Evolutionary conservation across 139 green algal genomes (phyloP).

Genomic region (Pseudopediastrum boryanum): DNA sequence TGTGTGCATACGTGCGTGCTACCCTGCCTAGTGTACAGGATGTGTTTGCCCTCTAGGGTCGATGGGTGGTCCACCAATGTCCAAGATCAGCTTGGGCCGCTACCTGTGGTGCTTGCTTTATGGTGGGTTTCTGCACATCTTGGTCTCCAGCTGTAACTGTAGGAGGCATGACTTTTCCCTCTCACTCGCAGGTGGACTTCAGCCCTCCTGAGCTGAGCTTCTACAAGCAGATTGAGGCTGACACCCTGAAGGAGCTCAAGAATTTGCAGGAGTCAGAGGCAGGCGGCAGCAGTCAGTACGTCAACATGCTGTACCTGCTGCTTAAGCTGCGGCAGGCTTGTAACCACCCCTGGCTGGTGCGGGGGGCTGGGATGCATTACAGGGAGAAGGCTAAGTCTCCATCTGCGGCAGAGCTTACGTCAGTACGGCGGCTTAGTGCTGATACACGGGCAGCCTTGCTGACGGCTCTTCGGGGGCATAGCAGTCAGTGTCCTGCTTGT

Average conservation of each 20-base stretch:
- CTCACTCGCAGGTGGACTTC: no score
- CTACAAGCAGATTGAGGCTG: slow-evolving; percentile 59
- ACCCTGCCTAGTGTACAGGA: no score
- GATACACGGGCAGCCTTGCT: slow-evolving; percentile 51
- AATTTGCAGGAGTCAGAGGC: slow-evolving; percentile 18
- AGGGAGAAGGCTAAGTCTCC: neutral
- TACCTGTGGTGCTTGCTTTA: no score
- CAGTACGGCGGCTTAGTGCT: slow-evolving; percentile 53
- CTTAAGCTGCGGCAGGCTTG: slow-evolving; percentile 91
- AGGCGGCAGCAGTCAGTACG: slow-evolving; percentile 64
- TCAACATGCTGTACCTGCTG: slow-evolving; percentile 87
- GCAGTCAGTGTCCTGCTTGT: slow-evolving; percentile 64
- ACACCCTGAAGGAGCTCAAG: neutral
- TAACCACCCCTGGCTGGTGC: slow-evolving; percentile 86
- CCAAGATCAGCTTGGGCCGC: no score
- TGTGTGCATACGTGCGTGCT: no score
- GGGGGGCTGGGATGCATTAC: neutral
- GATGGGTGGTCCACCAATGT: no score
- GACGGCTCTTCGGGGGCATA: slow-evolving; percentile 8
- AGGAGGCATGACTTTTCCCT: no score
- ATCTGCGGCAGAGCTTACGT: slow-evolving; percentile 52
- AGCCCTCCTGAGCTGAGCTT: slow-evolving; percentile 55
- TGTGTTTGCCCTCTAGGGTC: no score
- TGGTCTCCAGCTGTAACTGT: no score
- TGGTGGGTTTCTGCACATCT: no score